Conservation (phyloP, 1,284 basidiomycete genomes). For the Ustilago lituana region DNA sequence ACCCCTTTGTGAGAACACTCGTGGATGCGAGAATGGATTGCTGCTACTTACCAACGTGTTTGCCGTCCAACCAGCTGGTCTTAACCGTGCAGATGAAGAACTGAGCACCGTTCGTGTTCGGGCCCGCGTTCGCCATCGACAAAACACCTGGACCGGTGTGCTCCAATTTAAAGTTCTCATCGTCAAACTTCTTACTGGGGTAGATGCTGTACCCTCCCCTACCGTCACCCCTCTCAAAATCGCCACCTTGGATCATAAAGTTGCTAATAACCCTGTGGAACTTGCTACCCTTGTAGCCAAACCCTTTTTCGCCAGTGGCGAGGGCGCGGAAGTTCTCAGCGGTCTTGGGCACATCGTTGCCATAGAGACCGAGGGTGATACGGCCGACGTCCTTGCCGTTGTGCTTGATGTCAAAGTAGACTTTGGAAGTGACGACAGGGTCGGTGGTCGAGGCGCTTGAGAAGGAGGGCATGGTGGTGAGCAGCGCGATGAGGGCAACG, state of each 20-base stretch:
- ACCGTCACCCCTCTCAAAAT: slow-evolving; percentile 65
- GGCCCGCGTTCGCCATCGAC: slow-evolving; percentile 61
- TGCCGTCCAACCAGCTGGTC: slow-evolving; percentile 62
- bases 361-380: slow-evolving; percentile 61
- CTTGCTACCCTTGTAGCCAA: slow-evolving; percentile 76
- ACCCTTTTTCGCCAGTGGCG: slow-evolving; percentile 73
- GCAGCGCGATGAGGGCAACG: slow-evolving; percentile 60
- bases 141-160: slow-evolving; percentile 61
- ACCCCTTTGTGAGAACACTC: too few relatives aligned
- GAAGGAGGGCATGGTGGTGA: slow-evolving; percentile 66
- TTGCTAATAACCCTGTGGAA: slow-evolving; percentile 75
- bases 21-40: too few relatives aligned
- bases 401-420: slow-evolving; percentile 66
- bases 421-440: slow-evolving; percentile 52
- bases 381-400: slow-evolving; percentile 59
- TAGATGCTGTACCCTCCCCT: slow-evolving; percentile 65
- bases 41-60: slow-evolving; percentile 50
- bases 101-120: slow-evolving; percentile 69
- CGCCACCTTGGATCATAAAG: slow-evolving; percentile 71
- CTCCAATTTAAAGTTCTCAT: slow-evolving; percentile 61
- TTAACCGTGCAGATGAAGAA: slow-evolving; percentile 66
- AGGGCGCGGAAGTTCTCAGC: slow-evolving; percentile 64
- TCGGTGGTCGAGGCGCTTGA: slow-evolving; percentile 51
- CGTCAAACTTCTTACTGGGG: slow-evolving; percentile 49
- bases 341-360: slow-evolving; percentile 61